Base-by-base conservation (phyloP, 208 protist genomes). In the Wallacemonas sp. region DNA sequence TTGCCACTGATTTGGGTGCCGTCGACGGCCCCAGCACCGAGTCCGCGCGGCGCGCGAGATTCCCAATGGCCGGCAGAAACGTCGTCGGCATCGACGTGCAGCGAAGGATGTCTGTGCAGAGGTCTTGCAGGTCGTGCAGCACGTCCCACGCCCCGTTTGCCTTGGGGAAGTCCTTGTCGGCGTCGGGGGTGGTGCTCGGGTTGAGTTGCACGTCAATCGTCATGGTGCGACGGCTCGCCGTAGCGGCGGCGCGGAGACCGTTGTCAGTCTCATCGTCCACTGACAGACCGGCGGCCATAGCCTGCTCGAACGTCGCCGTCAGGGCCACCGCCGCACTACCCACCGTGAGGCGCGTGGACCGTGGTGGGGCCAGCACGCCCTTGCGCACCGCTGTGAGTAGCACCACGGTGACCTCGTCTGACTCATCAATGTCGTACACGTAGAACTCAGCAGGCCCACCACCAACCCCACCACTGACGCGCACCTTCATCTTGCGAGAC, bases 81-180 rank as follows among this genome's bases (percentile, higher is more conserved):
- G 71, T 79, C 45, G 63, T 78, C 44, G 77, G 71, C 57, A 81
- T 67, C 24, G 79, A 85, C 29, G 63, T 65, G 66, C 75, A 78
- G 39, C 71, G 67, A 34, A 70, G 64, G 22, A 85, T 53, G 60
- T 78, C 79, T 2, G 66, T 53, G 27, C 42, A 50, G 13, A 65
- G 36, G 3, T 39, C 30, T 0, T 74, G 54, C 38, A 78, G 61
- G 48, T 73, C 65, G n/a, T 29, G 41, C 39, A 76, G 41, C 17
- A 65, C 2, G 12, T 70, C 74, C 59, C 44, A 39, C 32, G 50
- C 50, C 26, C 32, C 50, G 30, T 39, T 57, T 4, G 5, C 15
- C 19, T 57, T 57, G 3, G 50, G 50, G 32, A 57, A 57, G 32
- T 57, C 50, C 50, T 6, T 57, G 17, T 33, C 50, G n/a, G 10